These are phyloP conservation scores for Fusarium sp. DNA, from an alignment of 2,329 filamentous ascomycete genomes.

Conservation along the genomic window DNA sequence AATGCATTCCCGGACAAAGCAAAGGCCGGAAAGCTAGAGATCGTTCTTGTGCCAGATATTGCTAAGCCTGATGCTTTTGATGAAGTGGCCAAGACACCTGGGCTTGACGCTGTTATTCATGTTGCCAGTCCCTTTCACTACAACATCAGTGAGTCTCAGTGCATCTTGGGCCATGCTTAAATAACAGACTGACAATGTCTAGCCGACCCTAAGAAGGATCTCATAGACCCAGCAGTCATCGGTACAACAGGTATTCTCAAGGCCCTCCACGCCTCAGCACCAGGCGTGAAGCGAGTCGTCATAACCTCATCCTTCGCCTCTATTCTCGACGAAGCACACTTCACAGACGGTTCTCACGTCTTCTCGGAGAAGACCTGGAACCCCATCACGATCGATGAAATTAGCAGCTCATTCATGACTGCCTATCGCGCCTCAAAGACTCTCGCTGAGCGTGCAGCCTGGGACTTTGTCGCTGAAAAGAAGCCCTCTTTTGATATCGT, in stretches of 20 bases:
- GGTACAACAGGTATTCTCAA: constrained; percentile 76
- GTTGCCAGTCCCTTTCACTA: constrained; percentile 69
- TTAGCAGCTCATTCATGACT: constrained; percentile 49
- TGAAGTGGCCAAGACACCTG: constrained; percentile 61
- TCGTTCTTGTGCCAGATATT: constrained; percentile 79
- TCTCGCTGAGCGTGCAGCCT: constrained; percentile 62
- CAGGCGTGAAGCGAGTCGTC: constrained; percentile 75
- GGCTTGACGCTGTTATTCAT: constrained; percentile 66
- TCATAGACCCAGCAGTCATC: constrained; percentile 66
- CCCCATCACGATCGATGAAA: constrained; percentile 58
- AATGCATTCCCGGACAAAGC: constrained; percentile 54
- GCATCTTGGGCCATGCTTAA: not conserved
- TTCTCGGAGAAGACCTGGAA: constrained; percentile 64
- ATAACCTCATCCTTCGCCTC: constrained; percentile 66
- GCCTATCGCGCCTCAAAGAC: constrained; percentile 66
- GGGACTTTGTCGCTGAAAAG: constrained; percentile 58
- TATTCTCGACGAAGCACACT: constrained; percentile 53
- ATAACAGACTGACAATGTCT: not conserved
- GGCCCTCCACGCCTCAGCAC: constrained; percentile 68
- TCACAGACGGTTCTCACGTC: constrained; percentile 50
- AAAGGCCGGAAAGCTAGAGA: constrained; percentile 54
- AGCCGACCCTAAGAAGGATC: constrained; percentile 60
- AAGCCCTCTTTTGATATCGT: constrained; percentile 60
- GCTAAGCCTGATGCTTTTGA: constrained; percentile 78
- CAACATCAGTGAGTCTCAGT: constrained; percentile 51